Conservation (phyloP, 2,329 filamentous ascomycete genomes). For the Colletotrichum caudatum region DNA sequence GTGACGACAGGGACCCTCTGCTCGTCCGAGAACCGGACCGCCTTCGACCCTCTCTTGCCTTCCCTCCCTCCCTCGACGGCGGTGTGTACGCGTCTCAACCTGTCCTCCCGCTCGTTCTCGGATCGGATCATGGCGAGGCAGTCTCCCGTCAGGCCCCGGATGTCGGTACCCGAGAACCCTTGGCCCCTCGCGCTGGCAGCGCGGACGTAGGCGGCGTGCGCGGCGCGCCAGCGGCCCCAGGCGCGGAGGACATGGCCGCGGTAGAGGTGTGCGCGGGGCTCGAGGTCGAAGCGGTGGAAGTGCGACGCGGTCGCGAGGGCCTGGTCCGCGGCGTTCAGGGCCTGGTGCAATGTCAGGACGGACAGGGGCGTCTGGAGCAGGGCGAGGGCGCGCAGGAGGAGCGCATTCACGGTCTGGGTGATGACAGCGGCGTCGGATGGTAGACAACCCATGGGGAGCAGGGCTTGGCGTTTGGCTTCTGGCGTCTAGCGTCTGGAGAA, state of each 20-base stretch:
- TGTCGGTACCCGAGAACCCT: slow-evolving; percentile 27
- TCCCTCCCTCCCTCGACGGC: neutral
- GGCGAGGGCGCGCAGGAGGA: slow-evolving; percentile 39
- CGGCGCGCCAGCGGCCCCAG: slow-evolving; percentile 44
- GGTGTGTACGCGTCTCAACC: neutral
- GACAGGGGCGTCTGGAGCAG: slow-evolving; percentile 36
- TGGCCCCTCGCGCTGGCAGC: slow-evolving; percentile 40
- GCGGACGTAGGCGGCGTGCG: slow-evolving; percentile 43
- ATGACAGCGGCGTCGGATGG: slow-evolving; percentile 39
- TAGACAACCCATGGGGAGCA: slow-evolving; percentile 30
- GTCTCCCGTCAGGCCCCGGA: slow-evolving; percentile 33
- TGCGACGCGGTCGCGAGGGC: slow-evolving; percentile 41
- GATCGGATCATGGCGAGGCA: slow-evolving; percentile 33
- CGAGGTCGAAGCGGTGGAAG: slow-evolving; percentile 38
- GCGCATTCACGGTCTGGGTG: slow-evolving; percentile 39
- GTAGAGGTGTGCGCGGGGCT: slow-evolving; percentile 44
- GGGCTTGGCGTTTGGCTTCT: slow-evolving; percentile 14
- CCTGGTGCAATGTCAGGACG: slow-evolving; percentile 28
- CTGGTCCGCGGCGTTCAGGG: slow-evolving; percentile 43
- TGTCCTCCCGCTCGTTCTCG: slow-evolving; percentile 5
- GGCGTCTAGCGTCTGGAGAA: slow-evolving; percentile 18
- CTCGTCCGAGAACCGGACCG: slow-evolving; percentile 21
- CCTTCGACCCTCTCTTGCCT: slow-evolving; percentile 7
- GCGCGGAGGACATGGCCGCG: slow-evolving; percentile 45
- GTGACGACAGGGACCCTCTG: neutral